Evolutionary conservation across 192 early-diverging fungal species (phyloP).

Genomic region (Gryganskiella cystojenkinii): DNA sequence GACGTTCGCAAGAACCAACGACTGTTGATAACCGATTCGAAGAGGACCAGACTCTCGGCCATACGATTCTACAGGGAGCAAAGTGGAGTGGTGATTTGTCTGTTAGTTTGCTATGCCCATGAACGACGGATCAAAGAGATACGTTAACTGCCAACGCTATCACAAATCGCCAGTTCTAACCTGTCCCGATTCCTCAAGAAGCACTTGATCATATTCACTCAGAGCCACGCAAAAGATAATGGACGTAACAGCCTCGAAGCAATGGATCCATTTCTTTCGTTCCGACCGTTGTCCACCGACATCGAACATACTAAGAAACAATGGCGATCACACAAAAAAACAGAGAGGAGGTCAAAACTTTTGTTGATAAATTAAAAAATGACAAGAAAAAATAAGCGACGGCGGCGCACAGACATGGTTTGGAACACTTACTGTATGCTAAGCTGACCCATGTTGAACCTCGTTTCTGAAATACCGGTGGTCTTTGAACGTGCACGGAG

Average conservation of each 20-base stretch:
- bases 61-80: conserved; percentile 86
- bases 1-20: conserved; percentile 93
- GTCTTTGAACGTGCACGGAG: conserved; percentile 97
- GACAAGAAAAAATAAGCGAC: neutral
- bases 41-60: conserved; percentile 89
- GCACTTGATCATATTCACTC: conserved; percentile 93
- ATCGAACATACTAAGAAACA: conserved; percentile 78
- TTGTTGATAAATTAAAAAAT: no score
- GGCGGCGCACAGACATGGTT: neutral
- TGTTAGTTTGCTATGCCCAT: no score
- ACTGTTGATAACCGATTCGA: conserved; percentile 93
- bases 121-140: no score
- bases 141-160: no score
- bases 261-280: conserved; percentile 89
- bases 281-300: conserved; percentile 89
- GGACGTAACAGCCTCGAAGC: conserved; percentile 87
- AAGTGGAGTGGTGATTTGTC: no score
- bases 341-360: no score
- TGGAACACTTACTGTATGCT: conserved; percentile 79
- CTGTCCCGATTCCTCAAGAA: conserved; percentile 85
- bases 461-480: conserved; percentile 96
- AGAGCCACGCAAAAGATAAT: conserved; percentile 95
- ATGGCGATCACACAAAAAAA: neutral
- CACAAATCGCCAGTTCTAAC: no score
- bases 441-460: conserved; percentile 91